Percentiles rank a stretch among this genome's conserved stretches.
Conservation (phyloP, 1,139 yeast species). For the Wickerhamomyces sp. region DNA sequence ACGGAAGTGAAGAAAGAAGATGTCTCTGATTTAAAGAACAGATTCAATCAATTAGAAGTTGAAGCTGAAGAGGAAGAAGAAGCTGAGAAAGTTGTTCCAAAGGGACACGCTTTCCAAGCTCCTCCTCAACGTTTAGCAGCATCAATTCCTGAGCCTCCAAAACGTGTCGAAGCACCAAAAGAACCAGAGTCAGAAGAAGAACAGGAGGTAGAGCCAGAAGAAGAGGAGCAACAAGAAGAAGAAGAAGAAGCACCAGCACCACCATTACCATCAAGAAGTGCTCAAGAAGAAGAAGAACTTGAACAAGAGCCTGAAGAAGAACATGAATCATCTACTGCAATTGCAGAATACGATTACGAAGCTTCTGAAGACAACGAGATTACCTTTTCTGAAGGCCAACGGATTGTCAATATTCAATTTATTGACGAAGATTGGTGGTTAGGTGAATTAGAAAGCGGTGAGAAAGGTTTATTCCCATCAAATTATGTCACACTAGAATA, state of each 20-base stretch:
- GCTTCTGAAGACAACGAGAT: conserved; percentile 91
- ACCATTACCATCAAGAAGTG: no score
- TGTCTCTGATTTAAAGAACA: conserved; percentile 30
- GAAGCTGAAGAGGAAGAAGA: conserved; percentile 23
- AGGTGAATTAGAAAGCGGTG: conserved; percentile 70
- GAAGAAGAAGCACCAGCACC: conserved; percentile 29
- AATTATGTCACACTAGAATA: conserved; percentile 60
- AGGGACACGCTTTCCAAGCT: conserved; percentile 36
- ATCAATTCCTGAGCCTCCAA: conserved; percentile 16
- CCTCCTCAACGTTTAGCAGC: conserved; percentile 17
- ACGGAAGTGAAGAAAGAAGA: conserved; percentile 19
- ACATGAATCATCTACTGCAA: conserved; percentile 47
- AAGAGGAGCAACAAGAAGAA: conserved; percentile 30
- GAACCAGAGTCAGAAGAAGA: conserved; percentile 26
- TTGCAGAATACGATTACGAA: conserved; percentile 82
- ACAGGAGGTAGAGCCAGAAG: conserved; percentile 16
- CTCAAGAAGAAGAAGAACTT: conserved; percentile 26
- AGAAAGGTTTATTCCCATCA: conserved; percentile 84
- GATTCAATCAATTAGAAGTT: conserved; percentile 29
- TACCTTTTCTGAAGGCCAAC: conserved; percentile 76
- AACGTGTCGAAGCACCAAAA: no score
- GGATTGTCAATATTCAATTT: conserved; percentile 76
- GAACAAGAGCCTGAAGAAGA: conserved; percentile 19
- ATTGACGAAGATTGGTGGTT: conserved; percentile 98
- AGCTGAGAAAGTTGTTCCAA: conserved; percentile 12